Evolutionary conservation across 2,329 filamentous ascomycete species (phyloP).

Genomic region (Aspergillus sp.): DNA sequence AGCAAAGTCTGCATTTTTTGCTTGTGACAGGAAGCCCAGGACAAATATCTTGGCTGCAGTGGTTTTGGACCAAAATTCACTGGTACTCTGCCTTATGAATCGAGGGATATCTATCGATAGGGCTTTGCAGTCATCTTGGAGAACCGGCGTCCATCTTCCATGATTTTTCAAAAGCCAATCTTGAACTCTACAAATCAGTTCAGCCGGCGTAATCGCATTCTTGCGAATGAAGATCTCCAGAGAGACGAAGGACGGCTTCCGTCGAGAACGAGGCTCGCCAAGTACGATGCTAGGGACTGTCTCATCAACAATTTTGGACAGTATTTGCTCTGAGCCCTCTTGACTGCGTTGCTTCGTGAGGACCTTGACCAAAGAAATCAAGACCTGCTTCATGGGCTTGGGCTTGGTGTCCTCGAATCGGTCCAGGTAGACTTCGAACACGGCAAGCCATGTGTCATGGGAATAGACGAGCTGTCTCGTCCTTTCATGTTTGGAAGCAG

Average conservation of each 20-base stretch:
- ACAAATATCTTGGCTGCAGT: constrained; percentile 25
- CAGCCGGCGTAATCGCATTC: constrained; percentile 24
- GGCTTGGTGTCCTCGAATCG: constrained; percentile 38
- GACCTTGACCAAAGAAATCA: constrained; percentile 34
- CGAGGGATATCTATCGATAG: constrained; percentile 19
- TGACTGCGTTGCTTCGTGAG: constrained; percentile 23
- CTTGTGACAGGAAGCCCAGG: constrained; percentile 26
- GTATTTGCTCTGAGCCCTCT: constrained; percentile 13
- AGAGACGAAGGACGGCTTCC: constrained; percentile 31
- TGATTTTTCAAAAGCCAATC: constrained; percentile 28
- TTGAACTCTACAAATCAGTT: constrained; percentile 23
- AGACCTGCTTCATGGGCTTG: constrained; percentile 40
- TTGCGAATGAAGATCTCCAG: constrained; percentile 34
- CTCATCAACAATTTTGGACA: constrained; percentile 17
- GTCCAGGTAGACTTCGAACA: constrained; percentile 35
- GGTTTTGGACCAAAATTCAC: constrained; percentile 8
- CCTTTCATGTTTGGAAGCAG: constrained; percentile 21
- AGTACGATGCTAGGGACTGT: constrained; percentile 32
- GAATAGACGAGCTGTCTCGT: constrained; percentile 30
- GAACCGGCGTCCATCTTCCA: constrained; percentile 25
- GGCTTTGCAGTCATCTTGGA: constrained; percentile 27
- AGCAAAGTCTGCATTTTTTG: constrained; percentile 23
- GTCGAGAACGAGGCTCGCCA: constrained; percentile 31
- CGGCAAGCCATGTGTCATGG: constrained; percentile 30
- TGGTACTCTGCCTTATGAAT: constrained; percentile 11